Conservation (phyloP, 192 early-diverging fungal species). For the Polychytrium aggregatum region DNA sequence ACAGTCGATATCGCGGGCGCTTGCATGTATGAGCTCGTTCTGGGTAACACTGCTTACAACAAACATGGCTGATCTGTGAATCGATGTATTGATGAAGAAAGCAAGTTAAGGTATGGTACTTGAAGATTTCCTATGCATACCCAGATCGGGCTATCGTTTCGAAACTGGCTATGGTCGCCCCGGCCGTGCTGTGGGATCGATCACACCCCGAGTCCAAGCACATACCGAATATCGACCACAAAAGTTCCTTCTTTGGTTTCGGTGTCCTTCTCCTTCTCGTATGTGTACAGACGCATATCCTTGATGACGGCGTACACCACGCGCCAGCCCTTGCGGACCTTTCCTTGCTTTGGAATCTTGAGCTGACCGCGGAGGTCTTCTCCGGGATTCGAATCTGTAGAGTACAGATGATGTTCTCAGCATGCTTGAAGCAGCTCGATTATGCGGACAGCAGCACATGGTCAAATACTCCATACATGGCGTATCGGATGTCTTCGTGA, state of each 20-base stretch:
- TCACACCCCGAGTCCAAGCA: no score
- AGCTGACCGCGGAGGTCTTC: constrained; percentile 24
- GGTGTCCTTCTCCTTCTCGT: constrained; percentile 25
- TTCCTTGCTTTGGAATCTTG: constrained; percentile 40
- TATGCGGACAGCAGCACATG: background rate
- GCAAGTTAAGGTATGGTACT: background rate
- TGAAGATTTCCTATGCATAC: no score
- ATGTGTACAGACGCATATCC: constrained; percentile 25
- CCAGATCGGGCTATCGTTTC: no score
- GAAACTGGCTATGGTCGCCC: no score
- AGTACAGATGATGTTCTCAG: background rate
- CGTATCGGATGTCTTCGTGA: constrained; percentile 15
- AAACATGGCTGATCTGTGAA: constrained; percentile 29
- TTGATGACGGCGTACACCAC: constrained; percentile 21
- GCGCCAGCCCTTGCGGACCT: constrained; percentile 40
- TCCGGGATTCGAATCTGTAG: constrained; percentile 15
- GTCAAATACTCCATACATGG: constrained; percentile 1
- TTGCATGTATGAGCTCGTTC: constrained; percentile 43
- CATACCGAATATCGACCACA: constrained; percentile 25
- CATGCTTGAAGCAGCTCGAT: constrained; percentile 1
- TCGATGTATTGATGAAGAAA: background rate
- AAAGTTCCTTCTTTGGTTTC: constrained; percentile 15
- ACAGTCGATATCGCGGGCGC: constrained; percentile 33
- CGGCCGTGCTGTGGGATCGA: no score
- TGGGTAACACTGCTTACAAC: constrained; percentile 25